These are phyloP conservation scores for Globomyces pollinis-pini DNA, from an alignment of 192 early-diverging fungal species.

Conservation along the genomic window DNA sequence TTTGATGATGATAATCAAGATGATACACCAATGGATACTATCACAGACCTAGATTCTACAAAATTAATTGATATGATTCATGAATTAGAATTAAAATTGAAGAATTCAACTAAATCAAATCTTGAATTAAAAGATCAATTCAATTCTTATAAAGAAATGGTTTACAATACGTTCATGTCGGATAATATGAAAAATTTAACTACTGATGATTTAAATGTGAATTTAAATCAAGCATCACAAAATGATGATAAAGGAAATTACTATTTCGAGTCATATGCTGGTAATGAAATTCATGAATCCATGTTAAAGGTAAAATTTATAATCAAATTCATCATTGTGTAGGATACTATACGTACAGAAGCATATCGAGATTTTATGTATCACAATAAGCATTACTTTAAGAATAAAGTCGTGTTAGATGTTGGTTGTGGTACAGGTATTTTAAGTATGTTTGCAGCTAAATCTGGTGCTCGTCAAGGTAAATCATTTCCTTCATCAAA, in stretches of 20 bases:
- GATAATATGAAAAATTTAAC: constrained; percentile 14
- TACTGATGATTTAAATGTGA: constrained; percentile 15
- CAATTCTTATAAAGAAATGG: constrained; percentile 32
- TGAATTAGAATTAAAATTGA: neutral
- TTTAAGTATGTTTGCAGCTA: constrained; percentile 85
- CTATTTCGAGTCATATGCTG: constrained; percentile 55
- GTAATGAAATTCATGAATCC: constrained; percentile 63
- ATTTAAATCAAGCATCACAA: constrained; percentile 16
- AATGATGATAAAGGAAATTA: constrained; percentile 37
- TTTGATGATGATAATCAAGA: constrained; percentile 6
- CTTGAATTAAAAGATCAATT: constrained; percentile 13
- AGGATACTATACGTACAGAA: constrained; percentile 69
- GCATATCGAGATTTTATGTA: constrained; percentile 76
- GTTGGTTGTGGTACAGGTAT: constrained; percentile 90
- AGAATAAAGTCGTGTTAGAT: constrained; percentile 79
- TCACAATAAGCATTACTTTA: constrained; percentile 75
- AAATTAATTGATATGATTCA: neutral
- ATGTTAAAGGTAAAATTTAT: no score
- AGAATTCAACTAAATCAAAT: no score
- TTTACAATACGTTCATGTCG: constrained; percentile 33
- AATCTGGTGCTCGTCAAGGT: constrained; percentile 65
- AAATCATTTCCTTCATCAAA: constrained; percentile 10
- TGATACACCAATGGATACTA: no score
- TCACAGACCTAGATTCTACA: neutral
- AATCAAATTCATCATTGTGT: neutral